These are phyloP conservation scores for Hericium rajendrae DNA, from an alignment of 768 basidiomycete species.

Conservation along the genomic window DNA sequence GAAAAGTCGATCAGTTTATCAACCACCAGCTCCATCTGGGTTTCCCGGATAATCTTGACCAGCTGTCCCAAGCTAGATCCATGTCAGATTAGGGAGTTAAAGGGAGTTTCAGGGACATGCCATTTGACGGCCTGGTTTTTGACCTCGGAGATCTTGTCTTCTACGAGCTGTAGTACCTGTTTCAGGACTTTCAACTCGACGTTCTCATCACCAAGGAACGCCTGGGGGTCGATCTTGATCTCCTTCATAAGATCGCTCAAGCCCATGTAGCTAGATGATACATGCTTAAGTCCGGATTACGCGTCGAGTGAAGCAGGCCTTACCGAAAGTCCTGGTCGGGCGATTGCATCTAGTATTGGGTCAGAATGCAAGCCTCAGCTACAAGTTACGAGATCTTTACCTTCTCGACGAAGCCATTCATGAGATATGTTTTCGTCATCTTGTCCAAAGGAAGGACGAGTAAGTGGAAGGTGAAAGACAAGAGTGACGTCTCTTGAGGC, in stretches of 20 bases:
- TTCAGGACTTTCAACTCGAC: conserved; percentile 79
- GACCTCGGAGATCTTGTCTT: conserved; percentile 95
- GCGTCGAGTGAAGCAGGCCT: conserved; percentile 13
- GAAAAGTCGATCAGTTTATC: conserved; percentile 86
- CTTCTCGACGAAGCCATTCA: conserved; percentile 81
- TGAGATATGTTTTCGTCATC: conserved; percentile 81
- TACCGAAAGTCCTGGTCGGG: conserved; percentile 87
- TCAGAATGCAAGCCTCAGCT: conserved; percentile 3
- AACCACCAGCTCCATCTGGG: conserved; percentile 77
- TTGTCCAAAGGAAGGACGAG: conserved; percentile 16
- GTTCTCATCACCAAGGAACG: conserved; percentile 75
- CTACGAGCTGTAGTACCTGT: conserved; percentile 77
- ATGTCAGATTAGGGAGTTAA: not conserved
- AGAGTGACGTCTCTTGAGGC: not conserved
- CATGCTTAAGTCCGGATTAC: conserved; percentile 11
- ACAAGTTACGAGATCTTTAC: conserved; percentile 22
- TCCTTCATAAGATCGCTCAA: conserved; percentile 89
- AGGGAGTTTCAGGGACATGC: conserved; percentile 31
- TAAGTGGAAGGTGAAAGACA: not conserved
- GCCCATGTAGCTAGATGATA: conserved; percentile 78
- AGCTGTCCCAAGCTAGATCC: conserved; percentile 69
- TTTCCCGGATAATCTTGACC: conserved; percentile 79
- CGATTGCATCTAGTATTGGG: conserved; percentile 62
- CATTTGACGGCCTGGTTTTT: conserved; percentile 97
- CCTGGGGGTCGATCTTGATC: conserved; percentile 66